These are phyloP conservation scores for Fraxinus platypoda DNA, from an alignment of 305 asterid species.

Conservation along the genomic window DNA sequence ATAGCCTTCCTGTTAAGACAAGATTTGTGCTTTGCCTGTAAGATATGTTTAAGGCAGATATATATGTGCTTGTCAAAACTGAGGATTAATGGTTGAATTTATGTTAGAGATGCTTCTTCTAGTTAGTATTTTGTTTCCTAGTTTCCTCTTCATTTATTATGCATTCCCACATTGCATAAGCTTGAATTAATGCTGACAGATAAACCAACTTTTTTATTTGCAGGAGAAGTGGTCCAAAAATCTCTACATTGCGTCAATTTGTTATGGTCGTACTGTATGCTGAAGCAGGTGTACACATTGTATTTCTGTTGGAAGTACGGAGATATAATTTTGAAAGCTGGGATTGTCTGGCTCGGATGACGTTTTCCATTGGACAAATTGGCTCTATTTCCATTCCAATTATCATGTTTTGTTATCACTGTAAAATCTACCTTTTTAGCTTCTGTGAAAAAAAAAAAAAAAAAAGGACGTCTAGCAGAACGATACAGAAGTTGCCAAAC, in stretches of 20 bases:
- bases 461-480: background rate
- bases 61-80: background rate
- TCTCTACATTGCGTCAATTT: conserved; percentile 19
- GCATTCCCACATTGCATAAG: background rate
- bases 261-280: conserved; percentile 24
- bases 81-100: background rate
- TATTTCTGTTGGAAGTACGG: background rate
- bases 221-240: conserved; percentile 25
- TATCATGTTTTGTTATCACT: background rate
- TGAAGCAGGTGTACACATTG: background rate
- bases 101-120: background rate
- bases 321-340: background rate
- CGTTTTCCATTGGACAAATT: background rate
- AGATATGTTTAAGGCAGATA: background rate
- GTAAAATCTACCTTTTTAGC: background rate
- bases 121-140: background rate
- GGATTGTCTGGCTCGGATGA: background rate
- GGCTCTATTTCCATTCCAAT: background rate
- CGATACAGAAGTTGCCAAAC: background rate
- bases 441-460: background rate
- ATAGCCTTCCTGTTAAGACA: background rate
- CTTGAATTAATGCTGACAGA: background rate
- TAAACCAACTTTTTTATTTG: background rate
- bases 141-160: background rate
- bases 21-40: background rate